Base-by-base conservation (phyloP, 129 eudicot genomes). In the Calendula officinalis region DNA sequence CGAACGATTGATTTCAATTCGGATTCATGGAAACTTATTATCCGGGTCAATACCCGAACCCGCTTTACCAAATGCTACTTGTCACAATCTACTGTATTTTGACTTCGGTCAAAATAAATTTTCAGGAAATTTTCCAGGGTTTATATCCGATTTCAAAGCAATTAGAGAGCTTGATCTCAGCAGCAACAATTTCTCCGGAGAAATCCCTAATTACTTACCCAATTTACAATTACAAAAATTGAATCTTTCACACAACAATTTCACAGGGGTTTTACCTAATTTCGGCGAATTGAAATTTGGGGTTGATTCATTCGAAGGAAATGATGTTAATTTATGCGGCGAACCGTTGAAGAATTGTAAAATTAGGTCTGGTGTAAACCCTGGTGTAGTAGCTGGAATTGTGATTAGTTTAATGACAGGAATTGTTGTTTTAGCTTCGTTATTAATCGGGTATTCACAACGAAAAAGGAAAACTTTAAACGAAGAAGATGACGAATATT, bases 381-480 rank as follows among this genome's bases (percentile, higher is more conserved):
- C 96, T 4, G 98, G 98, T 45, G 88, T 89, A 1, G 81, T 91
- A 50, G 98, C 98, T 12, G 98, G 98, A 1, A 60, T 91, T 16
- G 91, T 91, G 60, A 91, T 91, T 48, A 85, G 98, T 62, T 74
- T 85, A 56, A 91, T 91, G 89, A 65, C 96, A 0, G 88, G 86
- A 0, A 65, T 72, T 5, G 98, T 91, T 6, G 95, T 91, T 34
- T 50, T 77, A 7, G 98, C 85, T 3, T 91, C 98, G 7, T 36
- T 91, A 56, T 49, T 85, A 33, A 87, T 91, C 57, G 98, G 98
- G 7, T 91, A 88, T 71, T 71, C 79, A 49, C 98, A 91, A 75
- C 82, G 94, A 75, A 91, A 79, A 73, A 85, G 67, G 64, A 87
- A 60, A 64, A 70, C 67, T 50, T 36, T 49, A 5, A 95, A 88